phyloP scores from a whole-genome alignment of 139 green algal species.

The Micractinium sp. region DNA sequence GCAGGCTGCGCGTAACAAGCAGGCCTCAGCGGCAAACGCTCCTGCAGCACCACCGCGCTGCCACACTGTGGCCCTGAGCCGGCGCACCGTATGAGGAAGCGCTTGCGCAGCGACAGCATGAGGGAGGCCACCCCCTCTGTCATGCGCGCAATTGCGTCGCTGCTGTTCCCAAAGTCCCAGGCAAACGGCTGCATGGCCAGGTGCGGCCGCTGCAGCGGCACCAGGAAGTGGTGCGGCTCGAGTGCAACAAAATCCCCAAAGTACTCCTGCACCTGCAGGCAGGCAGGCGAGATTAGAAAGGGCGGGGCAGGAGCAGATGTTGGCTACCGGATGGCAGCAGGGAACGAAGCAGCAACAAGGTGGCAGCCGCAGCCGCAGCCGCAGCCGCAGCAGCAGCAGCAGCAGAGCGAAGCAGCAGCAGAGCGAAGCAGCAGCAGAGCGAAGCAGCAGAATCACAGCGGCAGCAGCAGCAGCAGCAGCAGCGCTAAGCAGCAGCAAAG shows the following conservation, averaged over 20 bases:
- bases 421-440: neutral
- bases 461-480: too few species aligned
- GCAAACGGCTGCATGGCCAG: constrained; percentile 51
- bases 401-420: neutral
- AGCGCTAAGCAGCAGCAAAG: neutral
- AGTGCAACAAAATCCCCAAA: constrained; percentile 91
- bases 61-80: neutral
- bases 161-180: constrained; percentile 61
- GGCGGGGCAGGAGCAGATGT: neutral
- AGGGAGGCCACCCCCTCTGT: constrained; percentile 85
- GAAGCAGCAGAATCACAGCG: neutral
- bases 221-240: constrained; percentile 83
- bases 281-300: neutral
- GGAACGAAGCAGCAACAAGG: neutral
- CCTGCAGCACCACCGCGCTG: neutral
- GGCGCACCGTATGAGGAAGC: constrained; percentile 74
- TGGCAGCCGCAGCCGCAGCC: neutral
- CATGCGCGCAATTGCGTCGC: constrained; percentile 59
- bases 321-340: neutral
- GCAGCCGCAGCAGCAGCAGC: neutral
- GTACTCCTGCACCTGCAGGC: constrained; percentile 75
- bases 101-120: constrained; percentile 79
- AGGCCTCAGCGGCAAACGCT: too few species aligned
- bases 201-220: constrained; percentile 63
- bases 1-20: neutral